Conservation (phyloP, 2,329 filamentous ascomycete species). For the Talaromyces sp. region DNA sequence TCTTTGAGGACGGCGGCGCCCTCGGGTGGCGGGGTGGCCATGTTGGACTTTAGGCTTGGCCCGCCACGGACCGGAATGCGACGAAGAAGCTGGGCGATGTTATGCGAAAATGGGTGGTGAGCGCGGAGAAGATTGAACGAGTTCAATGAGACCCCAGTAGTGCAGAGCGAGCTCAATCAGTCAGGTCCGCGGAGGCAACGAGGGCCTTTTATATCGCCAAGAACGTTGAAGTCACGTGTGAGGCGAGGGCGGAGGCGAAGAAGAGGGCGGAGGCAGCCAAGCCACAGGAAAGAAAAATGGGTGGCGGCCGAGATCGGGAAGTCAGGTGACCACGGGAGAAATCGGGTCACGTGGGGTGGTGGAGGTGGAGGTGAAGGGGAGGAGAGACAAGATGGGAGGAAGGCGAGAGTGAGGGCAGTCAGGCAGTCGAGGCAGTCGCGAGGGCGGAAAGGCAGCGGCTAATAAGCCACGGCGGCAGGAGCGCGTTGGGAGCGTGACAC, state of each 20-base stretch:
- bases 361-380: not conserved
- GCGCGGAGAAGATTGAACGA: not conserved
- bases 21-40: constrained; percentile 43
- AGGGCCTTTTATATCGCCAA: constrained; percentile 41
- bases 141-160: not conserved
- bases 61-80: constrained; percentile 19
- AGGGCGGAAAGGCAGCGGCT: constrained; percentile 9
- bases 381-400: constrained; percentile 2
- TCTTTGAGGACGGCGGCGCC: constrained; percentile 30
- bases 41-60: constrained; percentile 21
- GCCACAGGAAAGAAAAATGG: not conserved
- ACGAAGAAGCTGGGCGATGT: constrained; percentile 14
- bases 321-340: constrained; percentile 16
- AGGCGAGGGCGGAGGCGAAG: constrained; percentile 17
- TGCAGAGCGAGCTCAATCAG: not conserved
- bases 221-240: constrained; percentile 34
- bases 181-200: not conserved
- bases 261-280: constrained; percentile 15
- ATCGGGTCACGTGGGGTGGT: not conserved
- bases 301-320: not conserved
- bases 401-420: constrained; percentile 2
- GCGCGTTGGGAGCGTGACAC: constrained; percentile 6
- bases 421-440: not conserved
- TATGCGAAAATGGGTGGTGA: constrained; percentile 19
- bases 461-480: constrained; percentile 10